Base-by-base conservation (phyloP, 805 yeast genomes). In the Starmerella khaoyaiensis region DNA sequence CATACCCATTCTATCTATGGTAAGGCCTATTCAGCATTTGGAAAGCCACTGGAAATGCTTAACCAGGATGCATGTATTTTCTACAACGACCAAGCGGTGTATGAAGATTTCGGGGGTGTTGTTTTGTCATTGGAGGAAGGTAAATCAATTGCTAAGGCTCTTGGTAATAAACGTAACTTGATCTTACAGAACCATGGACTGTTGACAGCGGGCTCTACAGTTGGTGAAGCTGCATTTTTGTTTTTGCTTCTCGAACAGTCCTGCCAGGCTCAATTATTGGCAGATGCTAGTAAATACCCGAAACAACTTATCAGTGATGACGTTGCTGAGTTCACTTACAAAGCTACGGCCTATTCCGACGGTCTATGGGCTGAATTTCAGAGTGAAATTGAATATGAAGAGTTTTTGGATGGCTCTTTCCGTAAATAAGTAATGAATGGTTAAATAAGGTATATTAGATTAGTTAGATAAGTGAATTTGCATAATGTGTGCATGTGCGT, bases 41-140 rank as follows among this genome's bases (percentile, higher is more conserved):
- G 78, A 25, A 64, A 63, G 47, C 74, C 74, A 11, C 61, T 80
- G 45, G 86, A 79, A 42, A 80, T 80, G 90, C 51, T 80, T 43
- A 79, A 74, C 59, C 93, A 80, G 61, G 93, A 81, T 49, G 77
- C 64, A 4, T 78, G 86, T 55, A 60, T 65, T 9, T 71, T 81
- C 48, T 75, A 76, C 63, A 69, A 74, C 24, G 60, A 62, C 33
- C 90, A 79, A 44, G 57, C 74, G 1, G 84, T 80, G 3, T 78
- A 77, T 57, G 41, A 51, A 15, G 70, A 72, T 52, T 79, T 79
- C 56, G 90, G 90, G 21, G 93, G 93, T 27, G 80, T 80, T 39
- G 93, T 83, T 0, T 48, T 78, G 20, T 79, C 75, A 47, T 63
- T 59, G 17, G 71, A 67, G 35, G 86, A 78, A 54, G 84, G 84